Conservation (phyloP, 192 early-diverging fungal species). For the Coemansia asiatica region DNA sequence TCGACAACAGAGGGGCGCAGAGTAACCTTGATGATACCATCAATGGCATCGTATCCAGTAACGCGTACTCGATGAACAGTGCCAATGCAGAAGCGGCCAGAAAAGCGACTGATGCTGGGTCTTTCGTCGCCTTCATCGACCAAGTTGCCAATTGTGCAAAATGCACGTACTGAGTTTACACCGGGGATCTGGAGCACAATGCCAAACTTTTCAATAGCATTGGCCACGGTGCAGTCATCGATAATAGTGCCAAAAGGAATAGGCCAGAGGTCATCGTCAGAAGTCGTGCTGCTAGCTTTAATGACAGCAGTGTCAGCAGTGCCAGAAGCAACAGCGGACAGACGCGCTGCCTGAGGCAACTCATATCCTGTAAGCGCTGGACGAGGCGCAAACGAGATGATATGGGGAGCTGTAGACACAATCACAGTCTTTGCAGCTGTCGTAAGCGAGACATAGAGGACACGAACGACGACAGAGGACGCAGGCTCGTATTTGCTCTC, state of each 20-base stretch:
- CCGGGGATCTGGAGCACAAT: constrained; percentile 60
- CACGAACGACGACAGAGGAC: constrained; percentile 64
- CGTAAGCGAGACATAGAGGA: constrained; percentile 72
- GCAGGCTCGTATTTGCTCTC: constrained; percentile 62
- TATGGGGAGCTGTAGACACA: constrained; percentile 60
- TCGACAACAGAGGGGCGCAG: constrained; percentile 69
- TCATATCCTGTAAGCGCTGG: constrained; percentile 45
- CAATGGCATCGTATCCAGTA: constrained; percentile 74
- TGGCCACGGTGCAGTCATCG: constrained; percentile 62
- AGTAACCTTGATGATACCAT: constrained; percentile 70
- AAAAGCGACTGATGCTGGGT: constrained; percentile 50
- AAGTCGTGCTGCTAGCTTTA: not conserved
- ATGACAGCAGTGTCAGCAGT: constrained; percentile 4
- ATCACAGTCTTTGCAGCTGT: constrained; percentile 63
- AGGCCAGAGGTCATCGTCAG: constrained; percentile 50
- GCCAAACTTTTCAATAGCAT: constrained; percentile 64
- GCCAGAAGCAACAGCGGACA: constrained; percentile 16
- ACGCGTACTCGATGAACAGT: constrained; percentile 76
- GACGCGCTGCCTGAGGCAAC: constrained; percentile 27
- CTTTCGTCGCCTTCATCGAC: constrained; percentile 63
- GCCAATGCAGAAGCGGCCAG: constrained; percentile 64
- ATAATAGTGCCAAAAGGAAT: constrained; percentile 74
- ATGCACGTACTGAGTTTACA: constrained; percentile 15
- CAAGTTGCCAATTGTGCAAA: constrained; percentile 62
- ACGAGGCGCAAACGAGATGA: constrained; percentile 55